Evolutionary conservation across 1,139 yeast genomes (phyloP).

Genomic region (Saccharomyces hybrid): DNA sequence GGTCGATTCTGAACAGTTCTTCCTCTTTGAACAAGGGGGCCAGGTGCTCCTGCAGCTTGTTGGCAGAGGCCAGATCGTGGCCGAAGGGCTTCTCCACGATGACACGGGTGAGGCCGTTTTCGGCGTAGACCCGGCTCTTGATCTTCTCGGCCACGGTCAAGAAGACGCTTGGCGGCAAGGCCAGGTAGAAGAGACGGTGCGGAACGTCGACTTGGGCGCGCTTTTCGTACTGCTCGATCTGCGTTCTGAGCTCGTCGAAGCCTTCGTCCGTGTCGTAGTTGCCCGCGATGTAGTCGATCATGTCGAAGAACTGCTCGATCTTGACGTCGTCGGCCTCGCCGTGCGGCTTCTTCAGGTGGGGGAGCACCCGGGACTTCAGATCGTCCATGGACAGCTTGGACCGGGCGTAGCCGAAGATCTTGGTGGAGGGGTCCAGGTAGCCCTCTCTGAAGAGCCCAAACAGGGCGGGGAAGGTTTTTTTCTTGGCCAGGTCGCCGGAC

Average conservation of each 20-base stretch:
- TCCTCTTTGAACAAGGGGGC: conserved; percentile 86
- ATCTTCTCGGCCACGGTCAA: conserved; percentile 68
- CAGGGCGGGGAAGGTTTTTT: conserved; percentile 83
- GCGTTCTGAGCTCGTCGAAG: conserved; percentile 47
- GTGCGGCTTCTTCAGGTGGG: conserved; percentile 54
- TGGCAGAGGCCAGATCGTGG: conserved; percentile 72
- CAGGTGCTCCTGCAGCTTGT: conserved; percentile 66
- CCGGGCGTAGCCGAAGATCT: conserved; percentile 89
- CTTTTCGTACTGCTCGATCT: conserved; percentile 53
- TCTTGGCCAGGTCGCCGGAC: conserved; percentile 93
- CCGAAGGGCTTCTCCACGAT: conserved; percentile 98
- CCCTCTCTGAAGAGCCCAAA: conserved; percentile 75
- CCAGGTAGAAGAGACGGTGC: conserved; percentile 81
- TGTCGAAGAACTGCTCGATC: conserved; percentile 55
- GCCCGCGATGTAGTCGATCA: conserved; percentile 66
- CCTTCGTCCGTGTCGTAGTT: conserved; percentile 77
- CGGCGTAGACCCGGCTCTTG: conserved; percentile 61
- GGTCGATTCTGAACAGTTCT: conserved; percentile 92
- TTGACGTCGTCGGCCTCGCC: conserved; percentile 38
- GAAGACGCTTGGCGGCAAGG: conserved; percentile 91
- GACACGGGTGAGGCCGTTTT: conserved; percentile 64
- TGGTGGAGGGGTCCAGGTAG: conserved; percentile 58
- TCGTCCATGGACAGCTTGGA: conserved; percentile 63
- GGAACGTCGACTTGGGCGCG: conserved; percentile 40
- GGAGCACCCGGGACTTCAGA: conserved; percentile 56